Conservation (phyloP, 805 yeast species). For the Candida broadrunensis region DNA sequence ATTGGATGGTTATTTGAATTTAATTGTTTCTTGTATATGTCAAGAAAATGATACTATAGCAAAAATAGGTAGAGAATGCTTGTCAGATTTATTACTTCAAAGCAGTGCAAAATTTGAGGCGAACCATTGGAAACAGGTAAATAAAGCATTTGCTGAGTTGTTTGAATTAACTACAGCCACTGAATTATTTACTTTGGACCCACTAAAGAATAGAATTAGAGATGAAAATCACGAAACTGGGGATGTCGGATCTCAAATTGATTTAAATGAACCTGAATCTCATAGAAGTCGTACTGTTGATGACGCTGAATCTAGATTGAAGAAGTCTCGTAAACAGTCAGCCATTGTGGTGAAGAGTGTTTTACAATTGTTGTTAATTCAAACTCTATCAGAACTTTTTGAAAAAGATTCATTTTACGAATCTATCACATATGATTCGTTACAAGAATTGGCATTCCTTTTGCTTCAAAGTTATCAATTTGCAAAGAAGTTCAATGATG, state of each 20-base stretch:
- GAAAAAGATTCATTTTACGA: constrained; percentile 67
- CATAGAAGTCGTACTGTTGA: constrained; percentile 11
- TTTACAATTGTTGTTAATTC: constrained; percentile 83
- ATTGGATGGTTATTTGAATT: constrained; percentile 73
- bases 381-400: constrained; percentile 76
- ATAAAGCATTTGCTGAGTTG: constrained; percentile 60
- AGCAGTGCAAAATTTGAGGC: constrained; percentile 63
- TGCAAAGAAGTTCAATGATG: constrained; percentile 83
- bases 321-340: constrained; percentile 56
- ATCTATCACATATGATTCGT: constrained; percentile 61
- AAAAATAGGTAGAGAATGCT: constrained; percentile 87
- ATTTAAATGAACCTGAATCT: constrained; percentile 6
- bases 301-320: constrained; percentile 35
- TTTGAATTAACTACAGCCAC: constrained; percentile 83
- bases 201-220: constrained; percentile 23
- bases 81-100: constrained; percentile 73
- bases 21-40: constrained; percentile 84
- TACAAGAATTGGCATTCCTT: constrained; percentile 57
- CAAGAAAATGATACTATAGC: constrained; percentile 98
- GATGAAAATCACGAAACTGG: constrained; percentile 31
- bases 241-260: constrained; percentile 16
- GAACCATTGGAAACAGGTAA: constrained; percentile 73
- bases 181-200: constrained; percentile 71
- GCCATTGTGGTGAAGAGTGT: constrained; percentile 90
- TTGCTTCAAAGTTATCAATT: constrained; percentile 73